Evolutionary conservation across 257 asterid genomes (phyloP).

Genomic region (Primulina tabacum): DNA sequence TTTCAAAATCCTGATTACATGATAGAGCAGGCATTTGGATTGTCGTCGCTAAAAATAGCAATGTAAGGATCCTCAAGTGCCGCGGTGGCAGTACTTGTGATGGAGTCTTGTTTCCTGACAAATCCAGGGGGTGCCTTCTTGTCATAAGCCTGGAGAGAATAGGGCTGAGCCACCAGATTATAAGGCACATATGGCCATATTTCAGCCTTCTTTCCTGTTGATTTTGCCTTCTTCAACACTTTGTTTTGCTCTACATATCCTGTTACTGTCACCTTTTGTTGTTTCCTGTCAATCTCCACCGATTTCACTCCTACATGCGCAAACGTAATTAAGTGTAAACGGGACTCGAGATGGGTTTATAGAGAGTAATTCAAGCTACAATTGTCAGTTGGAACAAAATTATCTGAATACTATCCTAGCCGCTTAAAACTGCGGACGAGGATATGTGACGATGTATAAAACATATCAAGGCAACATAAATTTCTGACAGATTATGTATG

Average conservation of each 20-base stretch:
- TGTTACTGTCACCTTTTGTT: constrained; percentile 75
- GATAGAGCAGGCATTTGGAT: constrained; percentile 79
- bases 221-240: constrained; percentile 69
- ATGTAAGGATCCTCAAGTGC: constrained; percentile 64
- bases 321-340: neutral
- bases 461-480: too few relatives aligned
- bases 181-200: constrained; percentile 90
- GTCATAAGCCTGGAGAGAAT: constrained; percentile 68
- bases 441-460: too few relatives aligned
- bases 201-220: constrained; percentile 87
- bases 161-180: constrained; percentile 84
- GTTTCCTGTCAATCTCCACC: constrained; percentile 77
- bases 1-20: constrained; percentile 37
- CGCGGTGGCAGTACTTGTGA: constrained; percentile 27
- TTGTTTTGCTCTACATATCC: constrained; percentile 65
- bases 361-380: too few relatives aligned
- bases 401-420: too few relatives aligned
- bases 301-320: constrained; percentile 58
- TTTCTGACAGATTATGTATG: too few relatives aligned
- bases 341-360: too few relatives aligned
- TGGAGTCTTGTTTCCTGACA: constrained; percentile 56
- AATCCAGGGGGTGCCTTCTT: constrained; percentile 86
- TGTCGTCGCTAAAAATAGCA: constrained; percentile 75
- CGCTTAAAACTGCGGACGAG: too few relatives aligned
- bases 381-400: too few relatives aligned